Conservation (phyloP, 495 filamentous ascomycete genomes). For the Daldinia loculata region DNA sequence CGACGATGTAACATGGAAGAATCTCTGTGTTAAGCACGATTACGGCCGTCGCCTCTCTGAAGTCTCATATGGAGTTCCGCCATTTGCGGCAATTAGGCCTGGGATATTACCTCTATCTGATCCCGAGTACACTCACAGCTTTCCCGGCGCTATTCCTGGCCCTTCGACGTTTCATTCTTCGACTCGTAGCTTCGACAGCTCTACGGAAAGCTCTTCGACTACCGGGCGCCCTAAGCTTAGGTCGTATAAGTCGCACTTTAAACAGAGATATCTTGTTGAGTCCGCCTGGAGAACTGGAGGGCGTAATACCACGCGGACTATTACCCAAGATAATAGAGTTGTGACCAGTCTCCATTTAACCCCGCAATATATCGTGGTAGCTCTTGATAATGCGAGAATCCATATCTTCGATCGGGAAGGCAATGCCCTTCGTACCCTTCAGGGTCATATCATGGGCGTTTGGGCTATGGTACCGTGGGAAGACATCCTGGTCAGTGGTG, state of each 20-base stretch:
- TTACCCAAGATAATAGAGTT: conserved; percentile 94
- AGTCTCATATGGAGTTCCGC: conserved; percentile 46
- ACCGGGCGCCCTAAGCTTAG: conserved; percentile 54
- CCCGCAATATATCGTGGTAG: conserved; percentile 94
- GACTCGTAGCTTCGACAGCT: conserved; percentile 53
- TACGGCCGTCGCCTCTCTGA: conserved; percentile 71
- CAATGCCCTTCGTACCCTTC: conserved; percentile 83
- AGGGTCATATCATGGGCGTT: conserved; percentile 98
- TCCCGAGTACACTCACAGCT: conserved; percentile 47
- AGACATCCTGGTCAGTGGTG: conserved; percentile 93
- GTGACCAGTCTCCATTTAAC: conserved; percentile 96
- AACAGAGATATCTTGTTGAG: conserved; percentile 95
- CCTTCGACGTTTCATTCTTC: conserved; percentile 41
- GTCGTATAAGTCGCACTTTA: conserved; percentile 95
- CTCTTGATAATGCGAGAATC: conserved; percentile 97
- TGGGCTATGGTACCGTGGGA: conserved; percentile 99
- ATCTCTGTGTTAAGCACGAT: conserved; percentile 90
- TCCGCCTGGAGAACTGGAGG: conserved; percentile 95
- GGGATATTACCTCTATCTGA: conserved; percentile 42
- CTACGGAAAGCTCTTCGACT: conserved; percentile 30
- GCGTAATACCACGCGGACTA: conserved; percentile 76
- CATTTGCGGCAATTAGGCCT: conserved; percentile 35
- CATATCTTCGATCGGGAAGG: conserved; percentile 96
- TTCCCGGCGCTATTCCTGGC: conserved; percentile 49
- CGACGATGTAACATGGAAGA: conserved; percentile 98